phyloP scores from a whole-genome alignment of 2,329 filamentous ascomycete genomes.

The Fusarium phyllophilum region DNA sequence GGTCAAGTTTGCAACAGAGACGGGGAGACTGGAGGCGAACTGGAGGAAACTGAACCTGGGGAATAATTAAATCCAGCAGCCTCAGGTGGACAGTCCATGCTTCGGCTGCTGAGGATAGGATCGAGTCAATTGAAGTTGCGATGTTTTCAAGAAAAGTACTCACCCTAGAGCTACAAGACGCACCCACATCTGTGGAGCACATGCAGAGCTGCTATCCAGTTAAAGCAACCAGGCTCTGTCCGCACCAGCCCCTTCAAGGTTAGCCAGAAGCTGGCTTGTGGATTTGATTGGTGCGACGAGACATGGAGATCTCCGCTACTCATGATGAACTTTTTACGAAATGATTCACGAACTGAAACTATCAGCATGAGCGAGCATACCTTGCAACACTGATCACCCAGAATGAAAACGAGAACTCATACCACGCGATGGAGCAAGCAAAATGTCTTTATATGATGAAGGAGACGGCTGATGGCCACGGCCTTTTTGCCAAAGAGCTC shows the following conservation, averaged over 20 bases:
- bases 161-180: neutral
- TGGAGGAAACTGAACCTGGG: no score
- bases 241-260: rapidly evolving
- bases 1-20: no score
- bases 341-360: neutral
- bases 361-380: neutral
- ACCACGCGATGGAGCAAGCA: neutral
- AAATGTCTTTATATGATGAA: neutral
- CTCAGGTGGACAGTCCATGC: no score
- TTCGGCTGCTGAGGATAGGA: neutral
- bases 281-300: neutral
- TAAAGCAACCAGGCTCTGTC: rapidly evolving
- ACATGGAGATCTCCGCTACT: neutral
- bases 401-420: neutral
- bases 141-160: neutral
- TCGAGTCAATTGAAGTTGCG: neutral
- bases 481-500: neutral
- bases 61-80: no score
- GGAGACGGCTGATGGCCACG: neutral
- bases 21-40: no score
- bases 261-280: neutral
- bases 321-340: neutral
- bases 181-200: neutral
- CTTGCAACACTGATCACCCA: neutral
- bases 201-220: neutral